A percentile compares a stretch with the other conserved stretches of the same genome.
Conservation (phyloP, 2,329 filamentous ascomycete genomes). For the Ophiostoma montium region DNA sequence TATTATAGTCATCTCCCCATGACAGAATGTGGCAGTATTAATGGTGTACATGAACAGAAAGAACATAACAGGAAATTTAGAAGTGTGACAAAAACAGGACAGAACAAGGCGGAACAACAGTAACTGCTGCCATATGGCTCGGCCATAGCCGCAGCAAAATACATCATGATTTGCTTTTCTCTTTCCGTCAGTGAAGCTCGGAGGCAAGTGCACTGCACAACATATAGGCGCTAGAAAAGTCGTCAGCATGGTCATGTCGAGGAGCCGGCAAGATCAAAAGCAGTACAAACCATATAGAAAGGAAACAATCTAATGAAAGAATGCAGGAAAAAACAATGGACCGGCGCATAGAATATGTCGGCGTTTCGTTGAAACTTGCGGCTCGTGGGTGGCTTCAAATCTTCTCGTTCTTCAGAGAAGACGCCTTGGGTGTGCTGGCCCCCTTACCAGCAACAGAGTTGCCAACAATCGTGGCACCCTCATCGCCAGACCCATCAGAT, state of each 20-base stretch:
- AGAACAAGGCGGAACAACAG: not conserved
- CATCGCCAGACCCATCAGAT: conserved; percentile 33
- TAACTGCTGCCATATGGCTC: not conserved
- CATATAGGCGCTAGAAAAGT: not conserved
- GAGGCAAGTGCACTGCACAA: not conserved
- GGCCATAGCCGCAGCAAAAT: not conserved
- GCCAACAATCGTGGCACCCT: conserved; percentile 41
- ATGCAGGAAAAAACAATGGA: not conserved
- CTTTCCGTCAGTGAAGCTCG: not conserved
- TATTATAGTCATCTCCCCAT: not conserved
- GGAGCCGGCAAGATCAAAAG: not conserved
- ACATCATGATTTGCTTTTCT: not conserved
- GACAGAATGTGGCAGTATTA: not conserved
- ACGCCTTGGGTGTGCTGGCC: conserved; percentile 2
- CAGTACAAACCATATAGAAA: not conserved
- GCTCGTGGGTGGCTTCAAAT: not conserved
- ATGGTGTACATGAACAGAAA: conserved; percentile 2
- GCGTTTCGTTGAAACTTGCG: not conserved
- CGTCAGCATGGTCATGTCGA: not conserved
- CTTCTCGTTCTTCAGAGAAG: conserved; percentile 3
- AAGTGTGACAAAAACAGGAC: not conserved
- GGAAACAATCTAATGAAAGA: not conserved
- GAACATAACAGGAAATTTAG: not conserved
- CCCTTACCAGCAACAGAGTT: conserved; percentile 25
- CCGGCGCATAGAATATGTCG: no score